A percentile compares a stretch with the other conserved stretches of the same genome.
Evolutionary conservation across 177 flowering plant genomes (phyloP).

Genomic region (Tripterygium wilfordii): DNA sequence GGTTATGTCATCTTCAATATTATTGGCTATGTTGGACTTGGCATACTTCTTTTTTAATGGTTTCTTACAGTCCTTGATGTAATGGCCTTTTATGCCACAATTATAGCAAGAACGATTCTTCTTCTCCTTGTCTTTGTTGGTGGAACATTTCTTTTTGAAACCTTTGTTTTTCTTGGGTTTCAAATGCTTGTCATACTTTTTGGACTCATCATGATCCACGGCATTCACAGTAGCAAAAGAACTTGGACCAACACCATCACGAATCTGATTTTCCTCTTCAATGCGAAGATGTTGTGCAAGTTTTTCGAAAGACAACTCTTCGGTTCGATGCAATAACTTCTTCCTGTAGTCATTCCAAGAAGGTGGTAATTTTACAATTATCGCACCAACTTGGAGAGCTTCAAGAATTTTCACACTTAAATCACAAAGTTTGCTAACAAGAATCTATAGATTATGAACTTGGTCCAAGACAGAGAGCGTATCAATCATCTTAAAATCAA

Average conservation of each 20-base stretch:
- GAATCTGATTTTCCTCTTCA: not conserved
- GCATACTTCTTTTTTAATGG: too few species aligned
- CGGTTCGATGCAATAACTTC: not conserved
- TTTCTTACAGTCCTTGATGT: not conserved
- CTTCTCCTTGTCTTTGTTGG: too few species aligned
- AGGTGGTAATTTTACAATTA: conserved; percentile 2
- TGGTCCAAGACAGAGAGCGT: not conserved
- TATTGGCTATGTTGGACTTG: not conserved
- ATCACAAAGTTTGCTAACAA: not conserved
- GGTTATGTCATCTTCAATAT: not conserved
- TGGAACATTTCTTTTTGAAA: not conserved
- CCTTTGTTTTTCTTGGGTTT: not conserved
- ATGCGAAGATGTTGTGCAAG: not conserved
- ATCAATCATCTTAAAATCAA: conserved; percentile 3
- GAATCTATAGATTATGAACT: conserved; percentile 3
- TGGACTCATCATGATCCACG: not conserved
- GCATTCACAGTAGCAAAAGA: not conserved
- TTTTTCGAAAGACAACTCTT: not conserved
- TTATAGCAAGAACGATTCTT: not conserved
- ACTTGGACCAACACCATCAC: not conserved
- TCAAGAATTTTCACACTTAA: not conserved
- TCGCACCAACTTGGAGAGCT: not conserved
- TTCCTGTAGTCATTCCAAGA: conserved; percentile 4
- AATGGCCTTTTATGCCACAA: conserved; percentile 2
- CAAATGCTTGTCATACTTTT: not conserved